Evolutionary conservation across 805 yeast genomes (phyloP).

Genomic region (Kodamaea sagamina): DNA sequence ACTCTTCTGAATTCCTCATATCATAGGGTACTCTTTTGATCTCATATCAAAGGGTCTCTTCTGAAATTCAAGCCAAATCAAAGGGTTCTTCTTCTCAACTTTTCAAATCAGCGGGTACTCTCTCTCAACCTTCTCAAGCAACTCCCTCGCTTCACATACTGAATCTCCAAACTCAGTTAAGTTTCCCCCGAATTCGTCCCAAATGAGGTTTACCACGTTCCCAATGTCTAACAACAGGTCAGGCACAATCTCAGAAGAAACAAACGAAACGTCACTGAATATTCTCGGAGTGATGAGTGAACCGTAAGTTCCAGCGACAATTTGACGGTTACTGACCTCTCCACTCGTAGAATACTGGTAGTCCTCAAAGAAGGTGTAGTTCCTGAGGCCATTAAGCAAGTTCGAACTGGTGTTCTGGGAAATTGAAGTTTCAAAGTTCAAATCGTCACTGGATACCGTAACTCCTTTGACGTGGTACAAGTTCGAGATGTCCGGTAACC

Average conservation of each 20-base stretch:
- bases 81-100: too few species aligned
- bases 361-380: background rate
- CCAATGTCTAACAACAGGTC: background rate
- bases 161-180: background rate
- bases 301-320: background rate
- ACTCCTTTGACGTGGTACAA: slow-evolving; percentile 3
- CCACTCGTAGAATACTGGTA: slow-evolving; percentile 2
- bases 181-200: background rate
- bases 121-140: background rate
- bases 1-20: too few species aligned
- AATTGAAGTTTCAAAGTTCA: background rate
- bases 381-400: background rate
- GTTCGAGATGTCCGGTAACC: too few species aligned
- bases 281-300: background rate
- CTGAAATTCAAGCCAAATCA: too few species aligned
- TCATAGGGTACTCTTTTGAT: too few species aligned
- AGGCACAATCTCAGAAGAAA: background rate
- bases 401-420: slow-evolving; percentile 4
- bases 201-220: background rate
- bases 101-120: background rate
- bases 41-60: too few species aligned
- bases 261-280: background rate
- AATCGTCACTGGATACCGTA: background rate
- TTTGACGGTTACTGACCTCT: background rate
- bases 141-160: background rate